Base-by-base conservation (phyloP, 768 basidiomycete genomes). In the Mycena vulgaris region DNA sequence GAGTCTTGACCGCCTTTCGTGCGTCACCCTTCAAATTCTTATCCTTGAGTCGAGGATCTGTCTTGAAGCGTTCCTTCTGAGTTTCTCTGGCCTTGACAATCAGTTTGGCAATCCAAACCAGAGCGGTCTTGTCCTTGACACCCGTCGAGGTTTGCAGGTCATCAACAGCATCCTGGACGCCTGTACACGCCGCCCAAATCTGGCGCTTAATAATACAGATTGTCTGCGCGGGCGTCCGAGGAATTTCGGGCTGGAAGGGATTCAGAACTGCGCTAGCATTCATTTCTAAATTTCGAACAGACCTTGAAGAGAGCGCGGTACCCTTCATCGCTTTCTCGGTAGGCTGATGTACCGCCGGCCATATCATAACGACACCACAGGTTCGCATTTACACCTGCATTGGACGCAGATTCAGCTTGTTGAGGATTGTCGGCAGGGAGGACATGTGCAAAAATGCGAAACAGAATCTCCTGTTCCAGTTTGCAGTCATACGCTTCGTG, bases 381-480 rank as follows among this genome's bases (percentile, higher is more conserved):
- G 37, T 78, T 78, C 19, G 64, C 70, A 13, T 75, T 68, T 1
- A 70, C 58, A 9, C 81, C 80, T 30, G 66, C 64, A 66, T 79
- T 73, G 0, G 77, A 80, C 14, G 76, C 64, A 0, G 66, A 33
- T 55, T 81, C 80, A 1, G 81, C 64, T 66, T 81, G 81, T 63
- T 80, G 78, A 0, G 81, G 80, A 63, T 82, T 82, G 60, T 82
- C 81, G 1, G 76, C 81, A 0, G 81, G 75, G 19, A 80, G 59
- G n/a, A 74, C 27, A 47, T 79, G 78, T 0, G 71, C 45, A 61
- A 67, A 57, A n/a, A 80, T 66, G 23, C 75, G 74, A 48, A 78
- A 79, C 0, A 78, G 10, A 11, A 80, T 79, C 17, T 77, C 74
- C 27, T 75, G 47, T 27, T 74, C 69, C 11, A 77, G 68, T 42